phyloP scores from a whole-genome alignment of 805 yeast genomes.

The Teunomyces tritomae region DNA sequence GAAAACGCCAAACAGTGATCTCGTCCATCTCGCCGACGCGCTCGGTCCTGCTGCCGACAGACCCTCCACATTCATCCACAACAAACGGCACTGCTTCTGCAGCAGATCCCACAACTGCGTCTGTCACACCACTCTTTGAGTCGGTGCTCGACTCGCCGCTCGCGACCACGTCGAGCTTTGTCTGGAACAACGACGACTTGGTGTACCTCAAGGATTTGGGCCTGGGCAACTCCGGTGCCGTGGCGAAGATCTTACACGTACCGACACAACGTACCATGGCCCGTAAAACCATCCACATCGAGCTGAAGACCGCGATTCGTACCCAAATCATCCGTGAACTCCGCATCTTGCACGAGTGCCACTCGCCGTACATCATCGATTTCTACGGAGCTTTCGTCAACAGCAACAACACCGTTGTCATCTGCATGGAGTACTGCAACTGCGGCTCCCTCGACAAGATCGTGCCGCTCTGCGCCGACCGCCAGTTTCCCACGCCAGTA shows the following conservation, averaged over 20 bases:
- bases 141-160: constrained; percentile 21
- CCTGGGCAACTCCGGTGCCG: constrained; percentile 92
- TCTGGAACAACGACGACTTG: constrained; percentile 55
- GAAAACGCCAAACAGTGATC: constrained; percentile 39
- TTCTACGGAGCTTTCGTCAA: constrained; percentile 87
- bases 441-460: constrained; percentile 90
- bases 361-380: constrained; percentile 76
- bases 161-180: constrained; percentile 30
- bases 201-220: constrained; percentile 78
- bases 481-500: constrained; percentile 55
- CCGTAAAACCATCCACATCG: constrained; percentile 81
- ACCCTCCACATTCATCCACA: too few relatives aligned
- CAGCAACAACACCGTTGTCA: constrained; percentile 65
- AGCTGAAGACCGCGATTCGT: constrained; percentile 72
- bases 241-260: constrained; percentile 79
- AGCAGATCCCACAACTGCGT: too few relatives aligned
- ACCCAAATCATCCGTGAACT: constrained; percentile 86
- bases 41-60: constrained; percentile 18
- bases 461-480: constrained; percentile 45
- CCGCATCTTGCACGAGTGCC: constrained; percentile 87
- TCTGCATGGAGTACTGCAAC: constrained; percentile 95
- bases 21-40: constrained; percentile 43
- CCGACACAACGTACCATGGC: constrained; percentile 92
- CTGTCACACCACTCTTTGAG: too few relatives aligned
- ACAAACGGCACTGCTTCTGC: too few relatives aligned